A percentile compares a stretch with the other conserved stretches of the same genome.
Conservation (phyloP, 169 alveolate genomes). For the Eimeria maxima region DNA sequence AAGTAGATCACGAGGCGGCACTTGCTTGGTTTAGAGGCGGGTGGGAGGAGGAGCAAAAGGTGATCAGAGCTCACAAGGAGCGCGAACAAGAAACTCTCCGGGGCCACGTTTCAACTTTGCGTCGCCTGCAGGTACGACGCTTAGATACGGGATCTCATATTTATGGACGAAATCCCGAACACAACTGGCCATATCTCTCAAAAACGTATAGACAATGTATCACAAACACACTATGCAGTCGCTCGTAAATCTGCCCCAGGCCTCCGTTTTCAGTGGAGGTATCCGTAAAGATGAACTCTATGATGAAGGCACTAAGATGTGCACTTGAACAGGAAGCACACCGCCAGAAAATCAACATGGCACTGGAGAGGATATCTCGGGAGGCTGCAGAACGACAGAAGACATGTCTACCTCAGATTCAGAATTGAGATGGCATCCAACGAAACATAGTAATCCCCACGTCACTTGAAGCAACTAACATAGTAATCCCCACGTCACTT, state of each 20-base stretch:
- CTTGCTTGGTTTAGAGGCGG: slow-evolving; percentile 95
- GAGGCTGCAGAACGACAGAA: slow-evolving; percentile 15
- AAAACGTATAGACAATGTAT: neutral
- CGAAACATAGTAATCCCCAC: neutral
- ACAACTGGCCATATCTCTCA: neutral
- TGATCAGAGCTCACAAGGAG: neutral
- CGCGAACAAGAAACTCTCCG: slow-evolving; percentile 27
- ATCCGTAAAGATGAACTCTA: neutral
- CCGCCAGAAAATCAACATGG: slow-evolving; percentile 46
- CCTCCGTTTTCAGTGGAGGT: neutral
- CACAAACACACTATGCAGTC: neutral
- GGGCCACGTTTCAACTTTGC: slow-evolving; percentile 16
- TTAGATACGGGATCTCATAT: neutral
- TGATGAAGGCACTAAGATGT: neutral
- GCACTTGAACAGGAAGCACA: slow-evolving; percentile 33
- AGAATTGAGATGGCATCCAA: neutral
- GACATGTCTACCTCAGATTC: neutral
- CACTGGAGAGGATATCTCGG: slow-evolving; percentile 32
- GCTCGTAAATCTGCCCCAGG: neutral
- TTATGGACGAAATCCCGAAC: neutral
- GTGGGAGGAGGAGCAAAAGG: slow-evolving; percentile 92
- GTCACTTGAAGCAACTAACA: neutral
- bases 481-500: neutral
- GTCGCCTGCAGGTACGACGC: neutral
- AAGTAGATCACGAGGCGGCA: slow-evolving; percentile 94